Evolutionary conservation across 306 rosid species (phyloP).

Genomic region (Prosopis cineraria): DNA sequence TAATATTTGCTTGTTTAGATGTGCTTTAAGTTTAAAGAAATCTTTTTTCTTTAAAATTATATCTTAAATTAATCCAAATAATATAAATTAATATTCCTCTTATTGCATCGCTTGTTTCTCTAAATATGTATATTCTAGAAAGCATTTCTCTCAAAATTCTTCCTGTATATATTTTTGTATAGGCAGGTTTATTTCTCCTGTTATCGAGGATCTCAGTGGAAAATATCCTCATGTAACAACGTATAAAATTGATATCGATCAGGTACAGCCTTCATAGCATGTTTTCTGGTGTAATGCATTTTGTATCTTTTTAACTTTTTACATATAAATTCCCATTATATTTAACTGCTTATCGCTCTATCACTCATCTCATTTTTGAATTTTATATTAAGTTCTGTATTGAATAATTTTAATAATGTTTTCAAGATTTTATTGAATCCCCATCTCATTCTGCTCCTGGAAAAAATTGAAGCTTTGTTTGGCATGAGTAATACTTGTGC

Average conservation of each 20-base stretch:
- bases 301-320: background rate
- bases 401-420: background rate
- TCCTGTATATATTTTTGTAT: conserved; percentile 37
- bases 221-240: conserved; percentile 73
- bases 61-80: background rate
- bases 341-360: background rate
- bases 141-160: conserved; percentile 12
- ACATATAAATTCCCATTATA: background rate
- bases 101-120: background rate
- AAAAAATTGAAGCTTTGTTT: background rate
- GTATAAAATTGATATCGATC: conserved; percentile 83
- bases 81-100: background rate
- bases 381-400: background rate
- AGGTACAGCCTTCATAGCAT: conserved; percentile 47
- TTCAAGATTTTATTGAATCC: background rate
- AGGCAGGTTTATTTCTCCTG: conserved; percentile 79
- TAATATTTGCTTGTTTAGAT: background rate
- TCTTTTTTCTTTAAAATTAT: background rate
- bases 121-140: background rate
- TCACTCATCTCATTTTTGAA: background rate
- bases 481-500: background rate
- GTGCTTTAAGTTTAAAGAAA: background rate
- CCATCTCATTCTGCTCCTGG: background rate
- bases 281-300: conserved; percentile 3
- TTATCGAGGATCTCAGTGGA: conserved; percentile 61